phyloP scores from a whole-genome alignment of 306 rosid genomes.

The Glycine tomentella region DNA sequence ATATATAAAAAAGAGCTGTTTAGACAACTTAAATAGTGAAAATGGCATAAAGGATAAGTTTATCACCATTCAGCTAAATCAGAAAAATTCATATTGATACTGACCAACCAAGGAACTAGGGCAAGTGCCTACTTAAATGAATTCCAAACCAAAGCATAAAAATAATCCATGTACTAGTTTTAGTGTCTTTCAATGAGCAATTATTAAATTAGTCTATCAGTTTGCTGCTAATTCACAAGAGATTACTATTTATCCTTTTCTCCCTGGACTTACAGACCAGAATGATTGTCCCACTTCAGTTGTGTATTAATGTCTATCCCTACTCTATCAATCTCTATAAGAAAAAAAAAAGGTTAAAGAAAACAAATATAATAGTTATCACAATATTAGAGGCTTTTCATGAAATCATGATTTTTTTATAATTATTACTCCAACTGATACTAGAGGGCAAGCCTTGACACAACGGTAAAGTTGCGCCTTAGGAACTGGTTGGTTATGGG shows the following conservation, averaged over 20 bases:
- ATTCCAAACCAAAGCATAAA: conserved; percentile 10
- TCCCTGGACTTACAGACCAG: not conserved
- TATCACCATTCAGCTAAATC: not conserved
- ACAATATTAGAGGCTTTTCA: not conserved
- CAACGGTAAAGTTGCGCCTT: too few relatives aligned
- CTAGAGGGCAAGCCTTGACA: not conserved
- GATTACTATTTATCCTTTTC: not conserved
- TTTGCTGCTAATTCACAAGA: not conserved
- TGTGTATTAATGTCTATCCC: not conserved
- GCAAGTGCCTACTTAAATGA: not conserved
- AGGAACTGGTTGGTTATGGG: too few relatives aligned
- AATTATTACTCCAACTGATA: not conserved
- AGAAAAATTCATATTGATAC: not conserved
- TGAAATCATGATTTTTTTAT: not conserved
- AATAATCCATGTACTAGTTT: not conserved
- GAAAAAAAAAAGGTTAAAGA: not conserved
- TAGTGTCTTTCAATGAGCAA: not conserved
- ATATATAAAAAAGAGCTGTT: not conserved
- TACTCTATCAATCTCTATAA: not conserved
- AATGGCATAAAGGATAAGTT: conserved; percentile 25
- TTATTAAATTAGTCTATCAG: not conserved
- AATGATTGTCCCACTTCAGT: conserved; percentile 23
- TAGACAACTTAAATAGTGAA: conserved; percentile 11
- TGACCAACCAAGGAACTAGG: not conserved
- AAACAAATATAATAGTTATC: not conserved